These are phyloP conservation scores for Micromonas commoda DNA, from an alignment of 139 green algal species.

Conservation along the genomic window DNA sequence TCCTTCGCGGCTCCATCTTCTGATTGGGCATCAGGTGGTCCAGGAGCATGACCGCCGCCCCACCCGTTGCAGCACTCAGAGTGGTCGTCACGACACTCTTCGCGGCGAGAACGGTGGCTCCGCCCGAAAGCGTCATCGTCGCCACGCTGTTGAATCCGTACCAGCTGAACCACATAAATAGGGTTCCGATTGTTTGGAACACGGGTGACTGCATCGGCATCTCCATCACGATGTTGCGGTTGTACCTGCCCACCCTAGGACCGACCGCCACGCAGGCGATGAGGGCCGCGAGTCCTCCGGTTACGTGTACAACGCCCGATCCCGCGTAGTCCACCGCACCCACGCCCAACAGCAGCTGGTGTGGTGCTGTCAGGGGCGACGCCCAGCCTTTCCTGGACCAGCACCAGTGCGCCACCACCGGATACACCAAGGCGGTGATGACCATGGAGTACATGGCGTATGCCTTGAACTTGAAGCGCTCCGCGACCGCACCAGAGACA, in stretches of 20 bases:
- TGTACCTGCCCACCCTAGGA: conserved; percentile 76
- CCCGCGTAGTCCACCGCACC: conserved; percentile 54
- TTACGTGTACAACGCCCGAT: conserved; percentile 64
- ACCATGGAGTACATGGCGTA: conserved; percentile 61
- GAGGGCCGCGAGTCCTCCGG: conserved; percentile 49
- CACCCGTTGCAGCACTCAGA: conserved; percentile 41
- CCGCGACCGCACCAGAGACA: conserved; percentile 43
- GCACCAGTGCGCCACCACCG: conserved; percentile 53
- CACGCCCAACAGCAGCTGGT: conserved; percentile 26
- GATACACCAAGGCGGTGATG: conserved; percentile 65
- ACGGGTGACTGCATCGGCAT: conserved; percentile 57
- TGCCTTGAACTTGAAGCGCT: conserved; percentile 48
- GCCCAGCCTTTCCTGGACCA: conserved; percentile 50
- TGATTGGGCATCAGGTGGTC: background rate
- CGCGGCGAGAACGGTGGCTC: conserved; percentile 34
- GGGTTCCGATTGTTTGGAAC: conserved; percentile 41
- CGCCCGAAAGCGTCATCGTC: conserved; percentile 15
- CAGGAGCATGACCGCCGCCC: conserved; percentile 28
- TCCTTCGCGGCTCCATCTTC: background rate
- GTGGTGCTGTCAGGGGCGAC: background rate
- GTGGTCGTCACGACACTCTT: conserved; percentile 53
- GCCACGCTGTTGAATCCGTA: conserved; percentile 59
- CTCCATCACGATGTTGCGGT: conserved; percentile 30
- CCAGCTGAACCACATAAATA: conserved; percentile 64
- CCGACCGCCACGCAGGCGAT: conserved; percentile 49